Conservation (phyloP, 345 rosid genomes). For the Syzygium jambos region DNA sequence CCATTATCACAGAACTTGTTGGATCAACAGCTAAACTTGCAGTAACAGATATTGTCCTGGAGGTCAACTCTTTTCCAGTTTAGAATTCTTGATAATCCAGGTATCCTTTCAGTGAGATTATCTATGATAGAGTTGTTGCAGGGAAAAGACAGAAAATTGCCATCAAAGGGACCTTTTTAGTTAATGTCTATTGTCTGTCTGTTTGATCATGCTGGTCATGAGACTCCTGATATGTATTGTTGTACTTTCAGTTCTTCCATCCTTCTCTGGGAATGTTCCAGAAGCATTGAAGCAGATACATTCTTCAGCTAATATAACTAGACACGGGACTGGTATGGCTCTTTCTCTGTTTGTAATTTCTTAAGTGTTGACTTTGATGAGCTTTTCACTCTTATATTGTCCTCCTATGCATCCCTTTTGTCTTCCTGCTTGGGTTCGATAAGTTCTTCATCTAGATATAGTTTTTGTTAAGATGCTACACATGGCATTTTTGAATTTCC, state of each 20-base stretch:
- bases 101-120: not conserved
- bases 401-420: not conserved
- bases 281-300: slow-evolving; percentile 62
- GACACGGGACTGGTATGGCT: slow-evolving; percentile 48
- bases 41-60: slow-evolving; percentile 38
- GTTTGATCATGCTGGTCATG: not conserved
- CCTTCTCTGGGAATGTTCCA: slow-evolving; percentile 97
- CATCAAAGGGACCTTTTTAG: not conserved
- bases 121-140: not conserved
- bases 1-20: slow-evolving; percentile 82
- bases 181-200: not conserved
- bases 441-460: not conserved
- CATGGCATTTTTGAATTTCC: not conserved
- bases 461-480: not conserved
- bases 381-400: not conserved
- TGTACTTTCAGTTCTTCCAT: slow-evolving; percentile 66
- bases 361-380: not conserved
- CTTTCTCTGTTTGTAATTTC: not conserved
- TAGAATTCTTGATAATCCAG: not conserved
- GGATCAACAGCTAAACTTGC: slow-evolving; percentile 65
- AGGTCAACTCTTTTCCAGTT: not conserved
- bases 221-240: slow-evolving; percentile 4
- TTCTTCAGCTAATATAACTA: slow-evolving; percentile 75
- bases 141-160: not conserved
- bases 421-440: not conserved